Base-by-base conservation (phyloP, 805 yeast species). In the Kodamaea hsintzibuensis region DNA sequence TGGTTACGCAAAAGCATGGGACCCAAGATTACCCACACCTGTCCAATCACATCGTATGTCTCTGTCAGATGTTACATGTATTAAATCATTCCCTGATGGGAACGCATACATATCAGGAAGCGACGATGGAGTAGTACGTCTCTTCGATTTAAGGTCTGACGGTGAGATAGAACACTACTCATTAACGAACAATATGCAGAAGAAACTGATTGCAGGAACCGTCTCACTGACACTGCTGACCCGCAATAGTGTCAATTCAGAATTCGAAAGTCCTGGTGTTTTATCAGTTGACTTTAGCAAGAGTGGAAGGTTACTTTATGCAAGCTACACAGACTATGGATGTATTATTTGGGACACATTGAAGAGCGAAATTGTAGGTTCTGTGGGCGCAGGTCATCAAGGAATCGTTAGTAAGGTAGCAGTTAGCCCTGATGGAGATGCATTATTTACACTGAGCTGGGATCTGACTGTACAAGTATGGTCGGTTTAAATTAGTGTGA, bases 401-500 rank as follows among this genome's bases (percentile, higher is more conserved):
- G 83, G 82, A 57, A 76, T 85, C 47, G 79, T 88, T 8, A 82
- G 84, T 49, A 82, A 83, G 60, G 86, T 91, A 2, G 72, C 76
- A 39, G 79, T 85, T 1, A 82, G 91, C 58, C 85, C 85, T 0
- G 89, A 90, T 68, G 97, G 97, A 0, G 64, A 81, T 18, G 91
- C 87, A 0, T 78, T 91, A 8, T 84, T 86, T 53, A 88, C 96
- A 1, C 86, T 89, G 1, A 86, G 93, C 1, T 86, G 96, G 88
- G 96, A 90, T 64, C 70, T 84, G 7, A 83, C 92, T 1, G 78
- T 88, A 59, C 83, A 82, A 59, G 72, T 88, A 1, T 88, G 92
- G 91, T 39, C 54, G 2, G 49, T 37, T 2, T 51, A 37, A 22
- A 22, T 4, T 22, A 4, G 25, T 22, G 25, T 4, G 6, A 22